Evolutionary conservation across 1,284 basidiomycete genomes (phyloP), one percentile per base, ranked within the genome.

Genomic region (Xerocomus nothofagi): DNA sequence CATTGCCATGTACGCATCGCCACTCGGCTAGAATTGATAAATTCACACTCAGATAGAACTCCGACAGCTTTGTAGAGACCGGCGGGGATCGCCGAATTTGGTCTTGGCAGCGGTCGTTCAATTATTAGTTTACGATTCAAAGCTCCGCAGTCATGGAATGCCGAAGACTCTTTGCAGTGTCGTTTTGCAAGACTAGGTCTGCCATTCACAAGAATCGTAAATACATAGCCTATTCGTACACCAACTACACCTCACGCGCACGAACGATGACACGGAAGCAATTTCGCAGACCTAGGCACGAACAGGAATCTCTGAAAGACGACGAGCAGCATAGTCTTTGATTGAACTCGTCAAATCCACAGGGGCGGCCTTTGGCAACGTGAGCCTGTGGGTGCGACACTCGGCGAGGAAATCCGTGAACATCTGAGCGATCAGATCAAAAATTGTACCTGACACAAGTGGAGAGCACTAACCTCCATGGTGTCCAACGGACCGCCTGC

Each of bases 401-500:
- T 91, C 88, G 44, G 78, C 71, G 21, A 96, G 76, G 68, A 95
- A 96, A 70, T 95, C 93, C 51, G 87, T 85, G 72, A 95, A 95
- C 93, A 95, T 94, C 87, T 91, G 39, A 30, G 53, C 39, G 11
- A 43, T 56, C 33, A 30, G 41, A 31, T 53, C 37, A 51, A 31
- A 48, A 15, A 32, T 18, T 8, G 21, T 40, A 18, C 12, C n/a
- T 39, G 26, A 8, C 24, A 17, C 18, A 38, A 39, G 14, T 11
- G 24, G 17, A 8, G n/a, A 29, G 11, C 23, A 64, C 74, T 32
- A 53, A 91, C 90, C 80, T 93, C 90, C 55, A 95, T 94, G 4
- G 93, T 96, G 67, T 96, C 93, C 46, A 95, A 78, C 40, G 93
- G 93, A 14, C 93, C 93, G 45, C 93, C 93, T 27, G 91, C 88